Base-by-base conservation (phyloP, 2,329 filamentous ascomycete genomes). In the Xylaria sp. region DNA sequence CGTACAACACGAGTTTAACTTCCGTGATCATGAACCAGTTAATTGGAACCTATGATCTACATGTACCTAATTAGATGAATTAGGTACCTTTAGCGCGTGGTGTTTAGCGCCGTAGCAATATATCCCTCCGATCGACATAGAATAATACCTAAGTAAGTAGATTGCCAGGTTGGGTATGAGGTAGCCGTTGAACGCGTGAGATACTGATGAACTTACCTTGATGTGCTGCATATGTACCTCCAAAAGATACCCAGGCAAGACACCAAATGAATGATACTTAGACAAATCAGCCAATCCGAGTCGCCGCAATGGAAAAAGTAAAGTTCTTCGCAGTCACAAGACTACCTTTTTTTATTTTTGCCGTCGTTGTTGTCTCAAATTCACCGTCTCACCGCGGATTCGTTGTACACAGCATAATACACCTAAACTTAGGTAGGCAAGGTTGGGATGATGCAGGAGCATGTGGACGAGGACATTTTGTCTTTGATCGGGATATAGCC, bases 361-460 rank as follows among this genome's bases (percentile, higher is more conserved):
- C 46, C 17, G 46, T 48, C 17, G 6, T 28, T 15, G 20, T 48
- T 23, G 23, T 49, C 46, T 26, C 6, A 40, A 40, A 33, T 10
- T 33, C 33, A 33, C 33, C 33, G 33, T 33, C 33, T 33, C 33
- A 33, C 33, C 33, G 33, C 33, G 33, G 33, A 33, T 9, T 9
- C 33, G 28, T 33, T 33, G 33, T 40, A 13, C 36, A 40, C 4
- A 51, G 48, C 48, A 28, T 33, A 9, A 33, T 9, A 6, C 33
- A 46, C 20, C 6, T 3, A 26, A 31, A 15, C 48, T 49, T 33
- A 33, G 7, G 7, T 33, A 33, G 49, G 15, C 26, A 17, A 28
- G 46, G 23, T 53, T 53, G n/a, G 26, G 26, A 53, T 33, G 49
- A 56, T 56, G 31, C n/a, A n/a, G 51, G 31, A 23, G n/a, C 33